These are phyloP conservation scores for Botrytis byssoidea DNA, from an alignment of 2,329 filamentous ascomycete genomes.

Conservation along the genomic window DNA sequence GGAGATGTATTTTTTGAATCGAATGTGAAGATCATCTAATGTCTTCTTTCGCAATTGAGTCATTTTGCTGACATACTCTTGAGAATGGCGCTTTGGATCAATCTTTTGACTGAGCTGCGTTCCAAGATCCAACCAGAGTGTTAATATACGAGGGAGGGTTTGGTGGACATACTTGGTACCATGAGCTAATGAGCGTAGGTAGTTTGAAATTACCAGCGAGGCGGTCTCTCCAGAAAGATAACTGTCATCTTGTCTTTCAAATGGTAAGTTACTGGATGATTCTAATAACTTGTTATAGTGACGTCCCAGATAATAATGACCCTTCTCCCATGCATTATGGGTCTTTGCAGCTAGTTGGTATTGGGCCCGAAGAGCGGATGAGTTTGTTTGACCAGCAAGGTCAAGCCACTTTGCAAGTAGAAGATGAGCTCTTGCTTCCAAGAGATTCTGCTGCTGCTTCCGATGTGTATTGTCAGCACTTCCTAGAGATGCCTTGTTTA, in stretches of 20 bases:
- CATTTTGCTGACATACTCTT: constrained; percentile 53
- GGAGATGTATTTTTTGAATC: constrained; percentile 75
- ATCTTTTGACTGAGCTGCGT: constrained; percentile 65
- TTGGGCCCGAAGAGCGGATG: constrained; percentile 71
- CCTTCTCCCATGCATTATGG: constrained; percentile 81
- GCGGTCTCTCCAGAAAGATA: constrained; percentile 80
- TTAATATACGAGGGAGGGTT: constrained; percentile 86
- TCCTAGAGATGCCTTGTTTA: constrained; percentile 27
- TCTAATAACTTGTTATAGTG: constrained; percentile 97
- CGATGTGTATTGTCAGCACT: constrained; percentile 22
- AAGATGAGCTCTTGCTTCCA: constrained; percentile 78
- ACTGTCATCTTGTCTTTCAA: constrained; percentile 72
- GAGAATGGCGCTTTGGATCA: constrained; percentile 47
- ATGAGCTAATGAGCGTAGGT: constrained; percentile 78
- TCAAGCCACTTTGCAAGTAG: constrained; percentile 97
- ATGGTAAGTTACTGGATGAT: constrained; percentile 75
- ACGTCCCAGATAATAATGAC: constrained; percentile 92
- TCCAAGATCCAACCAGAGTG: constrained; percentile 90
- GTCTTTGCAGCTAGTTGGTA: constrained; percentile 80
- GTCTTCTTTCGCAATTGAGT: constrained; percentile 59
- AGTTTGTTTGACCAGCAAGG: constrained; percentile 87
- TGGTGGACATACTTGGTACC: constrained; percentile 97
- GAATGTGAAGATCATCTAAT: constrained; percentile 67
- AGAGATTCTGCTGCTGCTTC: constrained; percentile 51
- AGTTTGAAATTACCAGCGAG: constrained; percentile 90